Percentiles rank a stretch among this genome's conserved stretches.
Evolutionary conservation across 2,329 filamentous ascomycete genomes (phyloP).

Genomic region (Sclerotiophoma versabilis): DNA sequence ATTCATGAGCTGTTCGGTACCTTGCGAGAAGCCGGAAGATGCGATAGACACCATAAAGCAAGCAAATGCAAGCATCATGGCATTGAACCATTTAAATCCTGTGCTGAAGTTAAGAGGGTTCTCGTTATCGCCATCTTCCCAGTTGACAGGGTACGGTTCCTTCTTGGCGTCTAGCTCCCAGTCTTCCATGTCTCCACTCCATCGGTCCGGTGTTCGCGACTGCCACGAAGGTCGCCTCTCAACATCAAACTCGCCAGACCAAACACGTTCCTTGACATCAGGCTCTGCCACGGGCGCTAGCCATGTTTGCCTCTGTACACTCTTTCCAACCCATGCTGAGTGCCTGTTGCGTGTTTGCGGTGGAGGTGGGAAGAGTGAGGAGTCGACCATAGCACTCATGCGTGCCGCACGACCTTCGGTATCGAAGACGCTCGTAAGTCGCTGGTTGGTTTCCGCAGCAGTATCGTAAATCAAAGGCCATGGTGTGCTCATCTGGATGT

Average conservation of each 20-base stretch:
- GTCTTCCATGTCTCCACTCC: constrained; percentile 1
- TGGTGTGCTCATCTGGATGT: constrained; percentile 11
- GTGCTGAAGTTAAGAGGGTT: constrained; percentile 63
- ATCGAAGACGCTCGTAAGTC: constrained; percentile 26
- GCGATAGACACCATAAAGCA: constrained; percentile 41
- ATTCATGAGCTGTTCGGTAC: constrained; percentile 34
- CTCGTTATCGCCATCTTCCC: constrained; percentile 61
- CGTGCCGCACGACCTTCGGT: constrained; percentile 26
- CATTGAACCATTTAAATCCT: constrained; percentile 51
- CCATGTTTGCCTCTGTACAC: constrained; percentile 24
- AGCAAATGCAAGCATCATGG: constrained; percentile 37
- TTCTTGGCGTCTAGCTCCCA: constrained; percentile 2
- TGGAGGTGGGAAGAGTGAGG: constrained; percentile 23
- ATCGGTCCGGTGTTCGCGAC: constrained; percentile 10
- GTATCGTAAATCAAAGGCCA: constrained; percentile 6
- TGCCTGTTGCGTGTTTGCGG: constrained; percentile 12
- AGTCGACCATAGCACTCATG: constrained; percentile 27
- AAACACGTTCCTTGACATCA: constrained; percentile 14
- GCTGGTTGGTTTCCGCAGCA: constrained; percentile 12
- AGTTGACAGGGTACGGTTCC: constrained; percentile 37
- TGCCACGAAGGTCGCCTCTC: constrained; percentile 25
- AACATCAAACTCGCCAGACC: constrained; percentile 28
- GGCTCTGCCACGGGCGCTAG: constrained; percentile 12
- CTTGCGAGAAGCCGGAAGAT: constrained; percentile 32
- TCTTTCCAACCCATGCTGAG: constrained; percentile 21